These are phyloP conservation scores for Triticum aestivum DNA, from an alignment of 176 grass and related monocot species.

Conservation along the genomic window DNA sequence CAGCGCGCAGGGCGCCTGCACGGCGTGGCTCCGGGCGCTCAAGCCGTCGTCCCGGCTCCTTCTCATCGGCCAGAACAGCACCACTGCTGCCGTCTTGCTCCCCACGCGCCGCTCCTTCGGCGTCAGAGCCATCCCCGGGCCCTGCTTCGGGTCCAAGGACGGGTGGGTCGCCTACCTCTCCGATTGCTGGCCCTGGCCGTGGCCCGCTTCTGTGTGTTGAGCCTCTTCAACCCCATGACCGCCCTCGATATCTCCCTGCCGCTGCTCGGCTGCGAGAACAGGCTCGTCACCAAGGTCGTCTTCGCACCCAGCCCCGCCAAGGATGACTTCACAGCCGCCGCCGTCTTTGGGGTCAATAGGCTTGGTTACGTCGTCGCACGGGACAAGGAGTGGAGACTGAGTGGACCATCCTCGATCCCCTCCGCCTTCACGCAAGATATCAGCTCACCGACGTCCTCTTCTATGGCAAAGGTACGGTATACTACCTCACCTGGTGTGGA, in stretches of 20 bases:
- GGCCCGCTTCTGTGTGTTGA: neutral
- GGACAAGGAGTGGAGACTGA: no score
- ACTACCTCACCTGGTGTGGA: slow-evolving; percentile 39
- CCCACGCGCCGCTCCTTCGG: no score
- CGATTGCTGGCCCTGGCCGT: slow-evolving; percentile 6
- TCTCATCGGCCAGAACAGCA: no score
- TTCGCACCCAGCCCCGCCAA: slow-evolving; percentile 43
- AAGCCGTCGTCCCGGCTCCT: no score
- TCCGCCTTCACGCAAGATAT: no score
- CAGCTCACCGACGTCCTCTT: no score
- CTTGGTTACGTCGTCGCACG: slow-evolving; percentile 36
- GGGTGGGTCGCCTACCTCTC: slow-evolving; percentile 48
- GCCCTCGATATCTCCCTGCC: slow-evolving; percentile 43
- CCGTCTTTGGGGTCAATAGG: slow-evolving; percentile 39
- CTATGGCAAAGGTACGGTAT: no score
- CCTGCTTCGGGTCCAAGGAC: slow-evolving; percentile 15
- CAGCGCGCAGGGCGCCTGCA: no score
- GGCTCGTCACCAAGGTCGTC: slow-evolving; percentile 51
- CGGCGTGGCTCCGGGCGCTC: no score
- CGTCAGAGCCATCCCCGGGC: no score
- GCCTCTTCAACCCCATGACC: slow-evolving; percentile 50
- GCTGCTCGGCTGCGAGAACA: slow-evolving; percentile 47
- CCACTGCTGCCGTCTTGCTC: no score
- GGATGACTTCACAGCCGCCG: slow-evolving; percentile 47
- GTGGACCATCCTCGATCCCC: no score